Evolutionary conservation across 441 rosid species (phyloP).

Genomic region (Mallotus repandus): DNA sequence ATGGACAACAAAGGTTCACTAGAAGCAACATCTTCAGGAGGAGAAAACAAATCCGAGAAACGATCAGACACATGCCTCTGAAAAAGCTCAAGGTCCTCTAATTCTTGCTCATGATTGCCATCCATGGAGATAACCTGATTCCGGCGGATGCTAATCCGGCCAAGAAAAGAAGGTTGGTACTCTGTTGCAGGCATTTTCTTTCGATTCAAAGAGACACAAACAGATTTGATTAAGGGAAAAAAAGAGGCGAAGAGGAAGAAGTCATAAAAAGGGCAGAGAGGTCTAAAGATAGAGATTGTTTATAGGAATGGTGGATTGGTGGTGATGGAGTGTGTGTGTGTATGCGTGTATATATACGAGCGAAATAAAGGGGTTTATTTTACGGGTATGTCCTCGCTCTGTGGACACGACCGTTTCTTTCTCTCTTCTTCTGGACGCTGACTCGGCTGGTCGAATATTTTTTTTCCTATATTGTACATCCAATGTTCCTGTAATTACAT

Average conservation of each 20-base stretch:
- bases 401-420: slow-evolving; percentile 27
- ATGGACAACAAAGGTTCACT: slow-evolving; percentile 52
- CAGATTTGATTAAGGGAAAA: not conserved
- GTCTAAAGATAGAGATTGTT: not conserved
- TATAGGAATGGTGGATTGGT: too few relatives aligned
- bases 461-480: not conserved
- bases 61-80: slow-evolving; percentile 77
- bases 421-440: slow-evolving; percentile 25
- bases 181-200: slow-evolving; percentile 70
- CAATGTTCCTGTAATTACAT: not conserved
- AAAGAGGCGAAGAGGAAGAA: not conserved
- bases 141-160: slow-evolving; percentile 78
- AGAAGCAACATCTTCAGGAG: slow-evolving; percentile 26
- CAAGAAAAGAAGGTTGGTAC: slow-evolving; percentile 73
- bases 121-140: slow-evolving; percentile 87
- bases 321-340: too few relatives aligned
- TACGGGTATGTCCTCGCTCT: not conserved
- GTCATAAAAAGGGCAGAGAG: slow-evolving; percentile 4
- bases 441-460: slow-evolving; percentile 18
- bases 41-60: slow-evolving; percentile 54
- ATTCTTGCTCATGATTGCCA: slow-evolving; percentile 75
- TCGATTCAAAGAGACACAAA: not conserved
- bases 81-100: slow-evolving; percentile 81
- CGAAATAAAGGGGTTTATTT: slow-evolving; percentile 9
- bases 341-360: not conserved